These are phyloP conservation scores for Annona cherimola DNA, from an alignment of 164 flowering plant species.

Conservation along the genomic window DNA sequence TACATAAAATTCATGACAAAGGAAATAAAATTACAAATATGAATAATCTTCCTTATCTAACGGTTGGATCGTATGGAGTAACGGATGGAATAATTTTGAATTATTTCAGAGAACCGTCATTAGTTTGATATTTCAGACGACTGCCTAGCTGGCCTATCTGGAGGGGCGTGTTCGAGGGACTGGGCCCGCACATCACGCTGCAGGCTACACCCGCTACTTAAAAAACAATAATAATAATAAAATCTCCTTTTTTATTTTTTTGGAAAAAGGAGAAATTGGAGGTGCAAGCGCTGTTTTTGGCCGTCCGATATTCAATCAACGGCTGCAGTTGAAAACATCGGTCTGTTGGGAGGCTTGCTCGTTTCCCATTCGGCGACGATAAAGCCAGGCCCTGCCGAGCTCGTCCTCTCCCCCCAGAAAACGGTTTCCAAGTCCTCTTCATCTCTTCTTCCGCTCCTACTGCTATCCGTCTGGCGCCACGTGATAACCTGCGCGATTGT, in stretches of 20 bases:
- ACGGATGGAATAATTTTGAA: too few relatives aligned
- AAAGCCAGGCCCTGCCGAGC: not conserved
- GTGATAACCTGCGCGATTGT: conserved; percentile 5
- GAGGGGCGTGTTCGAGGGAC: too few relatives aligned
- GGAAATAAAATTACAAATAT: too few relatives aligned
- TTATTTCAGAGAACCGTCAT: too few relatives aligned
- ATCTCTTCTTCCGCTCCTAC: not conserved
- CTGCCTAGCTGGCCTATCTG: too few relatives aligned
- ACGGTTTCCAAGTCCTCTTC: not conserved
- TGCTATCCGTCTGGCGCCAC: conserved; percentile 9
- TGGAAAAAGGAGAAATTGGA: not conserved
- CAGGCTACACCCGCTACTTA: too few relatives aligned
- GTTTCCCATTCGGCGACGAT: not conserved
- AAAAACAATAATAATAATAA: too few relatives aligned
- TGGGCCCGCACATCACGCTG: too few relatives aligned
- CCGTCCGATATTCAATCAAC: conserved; percentile 1
- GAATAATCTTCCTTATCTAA: too few relatives aligned
- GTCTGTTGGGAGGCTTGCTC: conserved; percentile 20
- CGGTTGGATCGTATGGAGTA: too few relatives aligned
- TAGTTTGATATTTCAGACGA: too few relatives aligned
- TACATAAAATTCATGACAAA: too few relatives aligned
- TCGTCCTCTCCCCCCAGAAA: not conserved
- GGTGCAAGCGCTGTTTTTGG: not conserved
- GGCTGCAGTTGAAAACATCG: conserved; percentile 14
- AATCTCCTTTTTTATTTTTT: not conserved